These are phyloP conservation scores for Kandelia obovata DNA, from an alignment of 345 rosid species.

Conservation along the genomic window DNA sequence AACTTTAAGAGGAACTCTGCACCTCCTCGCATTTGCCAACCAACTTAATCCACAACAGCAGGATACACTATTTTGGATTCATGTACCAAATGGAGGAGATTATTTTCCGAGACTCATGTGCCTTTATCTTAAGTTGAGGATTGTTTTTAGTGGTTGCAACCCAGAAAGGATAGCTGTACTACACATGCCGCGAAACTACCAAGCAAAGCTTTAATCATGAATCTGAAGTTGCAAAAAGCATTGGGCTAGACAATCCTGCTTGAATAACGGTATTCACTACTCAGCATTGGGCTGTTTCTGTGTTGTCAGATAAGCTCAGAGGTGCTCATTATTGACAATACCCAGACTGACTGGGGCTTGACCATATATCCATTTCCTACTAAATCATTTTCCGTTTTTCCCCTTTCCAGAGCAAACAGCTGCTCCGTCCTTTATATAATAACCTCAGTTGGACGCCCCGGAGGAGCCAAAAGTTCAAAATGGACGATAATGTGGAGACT, in stretches of 20 bases:
- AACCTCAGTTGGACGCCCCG: no score
- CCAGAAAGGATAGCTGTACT: not conserved
- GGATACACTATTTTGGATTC: no score
- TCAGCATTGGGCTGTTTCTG: not conserved
- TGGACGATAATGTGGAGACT: not conserved
- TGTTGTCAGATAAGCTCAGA: conserved; percentile 1
- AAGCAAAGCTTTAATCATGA: not conserved
- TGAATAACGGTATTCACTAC: not conserved
- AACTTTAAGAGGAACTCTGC: not conserved
- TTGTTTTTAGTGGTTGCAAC: not conserved
- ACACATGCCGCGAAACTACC: not conserved
- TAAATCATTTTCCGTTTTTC: no score
- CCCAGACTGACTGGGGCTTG: no score
- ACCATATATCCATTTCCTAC: no score
- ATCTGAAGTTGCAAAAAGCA: not conserved
- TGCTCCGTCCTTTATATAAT: not conserved
- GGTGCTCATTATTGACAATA: not conserved
- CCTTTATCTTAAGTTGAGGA: not conserved
- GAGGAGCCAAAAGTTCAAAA: not conserved
- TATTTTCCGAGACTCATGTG: not conserved
- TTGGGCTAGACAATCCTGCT: not conserved
- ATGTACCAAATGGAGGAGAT: no score
- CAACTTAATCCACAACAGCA: no score
- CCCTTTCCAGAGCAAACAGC: not conserved
- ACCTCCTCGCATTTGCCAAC: no score